Evolutionary conservation across 2,329 filamentous ascomycete genomes (phyloP).

Genomic region (Akanthomyces dipterigenus): DNA sequence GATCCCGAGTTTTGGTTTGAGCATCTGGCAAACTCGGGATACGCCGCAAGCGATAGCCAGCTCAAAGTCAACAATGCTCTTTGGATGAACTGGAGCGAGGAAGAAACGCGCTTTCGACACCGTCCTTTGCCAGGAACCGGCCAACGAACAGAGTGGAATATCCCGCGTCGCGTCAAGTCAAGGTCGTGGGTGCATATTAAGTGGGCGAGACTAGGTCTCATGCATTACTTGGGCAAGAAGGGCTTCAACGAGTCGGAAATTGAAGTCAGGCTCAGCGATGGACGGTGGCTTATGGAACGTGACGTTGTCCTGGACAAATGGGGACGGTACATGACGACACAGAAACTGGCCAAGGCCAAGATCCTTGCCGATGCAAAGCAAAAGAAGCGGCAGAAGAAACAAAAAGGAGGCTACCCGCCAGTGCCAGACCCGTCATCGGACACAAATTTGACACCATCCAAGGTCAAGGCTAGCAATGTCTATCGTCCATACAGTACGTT

Average conservation of each 20-base stretch:
- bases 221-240: conserved; percentile 21
- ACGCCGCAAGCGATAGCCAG: conserved; percentile 21
- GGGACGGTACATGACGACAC: conserved; percentile 17
- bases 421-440: neutral
- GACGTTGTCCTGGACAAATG: conserved; percentile 19
- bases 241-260: conserved; percentile 21
- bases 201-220: conserved; percentile 17
- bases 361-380: neutral
- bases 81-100: conserved; percentile 24
- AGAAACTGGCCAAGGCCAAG: conserved; percentile 12
- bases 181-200: conserved; percentile 18
- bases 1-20: conserved; percentile 26
- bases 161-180: conserved; percentile 13
- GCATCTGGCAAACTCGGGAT: conserved; percentile 22
- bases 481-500: conserved; percentile 24
- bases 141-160: conserved; percentile 20
- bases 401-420: neutral
- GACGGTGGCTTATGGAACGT: conserved; percentile 19
- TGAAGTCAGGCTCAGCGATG: conserved; percentile 17
- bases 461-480: conserved; percentile 20
- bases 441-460: conserved; percentile 4
- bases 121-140: conserved; percentile 17
- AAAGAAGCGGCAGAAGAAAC: conserved; percentile 9
- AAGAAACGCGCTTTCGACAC: conserved; percentile 21
- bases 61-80: conserved; percentile 23